Evolutionary conservation across 192 early-diverging fungal genomes (phyloP), one percentile per base, ranked within the genome.

Genomic region (Phycomyces blakesleeanus): DNA sequence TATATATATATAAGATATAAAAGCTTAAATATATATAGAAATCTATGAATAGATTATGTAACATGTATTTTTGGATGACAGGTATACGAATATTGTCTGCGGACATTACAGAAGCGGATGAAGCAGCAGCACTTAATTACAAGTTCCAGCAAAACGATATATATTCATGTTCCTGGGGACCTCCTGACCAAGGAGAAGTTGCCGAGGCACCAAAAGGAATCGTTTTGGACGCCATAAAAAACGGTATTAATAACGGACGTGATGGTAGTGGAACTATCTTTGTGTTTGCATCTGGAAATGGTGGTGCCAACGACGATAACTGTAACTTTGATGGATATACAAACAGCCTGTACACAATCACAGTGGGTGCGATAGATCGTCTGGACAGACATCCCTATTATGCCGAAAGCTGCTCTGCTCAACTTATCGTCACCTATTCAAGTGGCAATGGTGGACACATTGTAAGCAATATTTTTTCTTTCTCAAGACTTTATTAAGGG

Each of bases 251-350:
- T 7, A 88, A 93, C 7, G 95, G 97, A 0, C 80, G 97, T 16
- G 69, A 76, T 4, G 96, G 95, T 10, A 80, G 84, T 47, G 96
- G 96, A 6, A 91, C 89, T 7, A 84, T 98, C 24, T 98, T 81
- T 73, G 92, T 98, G 10, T 98, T 98, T 82, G 96, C 93, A 0
- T 87, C 90, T 1, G 96, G 96, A 34, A 97, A 98, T 58, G 96
- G 96, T 22, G 94, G 90, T 0, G 70, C 75, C 0, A 66, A 53
- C 2, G 78, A 81, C 41, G 96, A 98, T 60, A 95, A 98, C 75
- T 98, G 96, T 78, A 98, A 98, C 74, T 93, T 87, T 79, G 94
- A 98, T 67, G 94, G 94, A 12, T 96, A 96, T 76, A 93, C 94
- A 24, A 98, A 98, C 78, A 91, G 88, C 64, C 91, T 95, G 15